Evolutionary conservation across 257 asterid species (phyloP), one percentile per base, ranked within the genome.

Genomic region (Solanum pimpinellifolium): DNA sequence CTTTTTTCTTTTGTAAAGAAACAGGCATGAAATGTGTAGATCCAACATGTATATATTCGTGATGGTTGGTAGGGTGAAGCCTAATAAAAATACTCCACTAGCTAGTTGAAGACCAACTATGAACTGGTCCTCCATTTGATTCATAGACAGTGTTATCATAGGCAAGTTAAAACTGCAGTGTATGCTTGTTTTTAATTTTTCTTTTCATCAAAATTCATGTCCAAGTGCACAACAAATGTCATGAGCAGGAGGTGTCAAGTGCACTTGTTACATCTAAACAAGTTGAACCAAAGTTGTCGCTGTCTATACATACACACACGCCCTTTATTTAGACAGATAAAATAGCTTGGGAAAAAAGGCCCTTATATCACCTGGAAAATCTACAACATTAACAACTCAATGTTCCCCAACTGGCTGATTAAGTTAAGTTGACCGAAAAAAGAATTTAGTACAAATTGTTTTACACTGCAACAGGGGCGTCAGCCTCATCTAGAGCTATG

Each of bases 401-500:
- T 88, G 75, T 69, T 91, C 88, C 87, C 88, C 88, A 89, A 80
- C 69, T 80, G 84, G 66, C 66, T 29, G 69, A 49, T 80, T 5
- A 29, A 80, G 39, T 37, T 27, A 68, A 25, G 62, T 77, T 77
- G 39, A 77, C 39, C 62, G 11, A 11, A 18, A 80, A 60, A 78
- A 41, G 70, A 72, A 87, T 82, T 33, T 35, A n/a, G 66, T 89
- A 83, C 82, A 86, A 72, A 91, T 52, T 31, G 87, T 80, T 70
- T 94, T 89, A 93, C 89, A 89, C 98, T 8, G 96, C 86, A 85
- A 95, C 98, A n/a, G 96, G 93, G 66, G 85, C 75, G 18, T 47
- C 85, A 76, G 98, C 98, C 87, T 95, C 99, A 47, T 96, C 98
- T 6, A 96, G 94, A 46, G 99, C 98, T 81, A 93, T 88, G 68